These are phyloP conservation scores for Fusarium coicis DNA, from an alignment of 2,329 filamentous ascomycete genomes.

Conservation along the genomic window DNA sequence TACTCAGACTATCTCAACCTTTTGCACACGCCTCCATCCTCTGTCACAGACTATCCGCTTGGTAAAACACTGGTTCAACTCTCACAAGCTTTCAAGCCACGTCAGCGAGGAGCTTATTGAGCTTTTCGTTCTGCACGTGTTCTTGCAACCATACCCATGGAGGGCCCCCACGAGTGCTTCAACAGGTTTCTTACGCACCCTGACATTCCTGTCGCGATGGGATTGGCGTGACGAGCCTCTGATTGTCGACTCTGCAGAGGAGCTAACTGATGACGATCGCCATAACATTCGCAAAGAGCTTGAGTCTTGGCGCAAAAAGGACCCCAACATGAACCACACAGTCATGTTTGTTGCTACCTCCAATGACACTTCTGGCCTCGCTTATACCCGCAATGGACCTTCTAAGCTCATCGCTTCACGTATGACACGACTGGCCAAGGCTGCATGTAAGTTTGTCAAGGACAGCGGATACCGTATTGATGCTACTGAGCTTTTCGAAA, in stretches of 20 bases:
- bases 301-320: slow-evolving; percentile 85
- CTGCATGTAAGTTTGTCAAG: slow-evolving; percentile 72
- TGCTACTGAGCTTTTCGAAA: slow-evolving; percentile 70
- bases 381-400: slow-evolving; percentile 79
- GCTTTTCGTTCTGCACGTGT: slow-evolving; percentile 80
- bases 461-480: slow-evolving; percentile 65
- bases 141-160: slow-evolving; percentile 87
- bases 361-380: slow-evolving; percentile 79
- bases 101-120: slow-evolving; percentile 86
- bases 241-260: slow-evolving; percentile 75
- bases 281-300: slow-evolving; percentile 76
- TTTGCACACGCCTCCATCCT: slow-evolving; percentile 82
- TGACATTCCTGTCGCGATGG: slow-evolving; percentile 86
- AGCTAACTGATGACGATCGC: slow-evolving; percentile 70
- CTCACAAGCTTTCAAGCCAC: slow-evolving; percentile 82
- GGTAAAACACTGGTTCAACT: slow-evolving; percentile 88
- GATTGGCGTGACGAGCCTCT: slow-evolving; percentile 90
- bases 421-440: slow-evolving; percentile 83
- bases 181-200: slow-evolving; percentile 82
- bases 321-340: slow-evolving; percentile 86
- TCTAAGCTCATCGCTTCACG: slow-evolving; percentile 85
- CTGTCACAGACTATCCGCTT: slow-evolving; percentile 86
- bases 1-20: slow-evolving; percentile 81
- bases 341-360: slow-evolving; percentile 85
- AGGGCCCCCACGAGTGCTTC: slow-evolving; percentile 77